A percentile compares a stretch with the other conserved stretches of the same genome.
phyloP scores from a whole-genome alignment of 805 yeast species.

The Isabelozyma heimii region DNA sequence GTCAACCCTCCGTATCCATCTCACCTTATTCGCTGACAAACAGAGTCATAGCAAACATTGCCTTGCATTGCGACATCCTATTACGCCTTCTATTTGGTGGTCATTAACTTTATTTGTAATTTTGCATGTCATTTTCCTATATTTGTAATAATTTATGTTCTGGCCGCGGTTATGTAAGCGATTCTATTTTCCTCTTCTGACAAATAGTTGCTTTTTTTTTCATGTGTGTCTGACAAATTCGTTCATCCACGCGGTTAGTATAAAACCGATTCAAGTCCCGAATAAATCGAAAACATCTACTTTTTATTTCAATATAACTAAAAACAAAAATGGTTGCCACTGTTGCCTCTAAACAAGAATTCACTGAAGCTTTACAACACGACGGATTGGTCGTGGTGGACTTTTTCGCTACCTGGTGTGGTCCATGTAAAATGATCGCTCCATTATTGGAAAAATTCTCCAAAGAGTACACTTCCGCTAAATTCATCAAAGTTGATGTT shows the following conservation, averaged over 20 bases:
- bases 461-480: constrained; percentile 59
- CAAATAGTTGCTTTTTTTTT: background rate
- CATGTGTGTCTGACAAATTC: background rate
- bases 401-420: constrained; percentile 98
- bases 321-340: constrained; percentile 31
- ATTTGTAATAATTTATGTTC: background rate
- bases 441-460: constrained; percentile 87
- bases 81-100: too few relatives aligned
- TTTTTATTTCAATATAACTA: background rate
- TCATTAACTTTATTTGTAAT: too few relatives aligned
- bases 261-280: background rate
- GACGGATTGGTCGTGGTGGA: constrained; percentile 86
- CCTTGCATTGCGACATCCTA: too few relatives aligned
- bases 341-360: constrained; percentile 47
- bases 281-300: too few relatives aligned
- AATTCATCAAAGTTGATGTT: constrained; percentile 88
- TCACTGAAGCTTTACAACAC: constrained; percentile 58
- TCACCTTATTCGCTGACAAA: background rate
- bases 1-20: background rate
- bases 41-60: background rate
- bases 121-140: too few relatives aligned
- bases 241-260: background rate
- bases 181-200: background rate
- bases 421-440: constrained; percentile 97
- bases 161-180: background rate